Evolutionary conservation across 225 moss, liverwort and hornwort species (phyloP).

Genomic region (Neckera pumila): DNA sequence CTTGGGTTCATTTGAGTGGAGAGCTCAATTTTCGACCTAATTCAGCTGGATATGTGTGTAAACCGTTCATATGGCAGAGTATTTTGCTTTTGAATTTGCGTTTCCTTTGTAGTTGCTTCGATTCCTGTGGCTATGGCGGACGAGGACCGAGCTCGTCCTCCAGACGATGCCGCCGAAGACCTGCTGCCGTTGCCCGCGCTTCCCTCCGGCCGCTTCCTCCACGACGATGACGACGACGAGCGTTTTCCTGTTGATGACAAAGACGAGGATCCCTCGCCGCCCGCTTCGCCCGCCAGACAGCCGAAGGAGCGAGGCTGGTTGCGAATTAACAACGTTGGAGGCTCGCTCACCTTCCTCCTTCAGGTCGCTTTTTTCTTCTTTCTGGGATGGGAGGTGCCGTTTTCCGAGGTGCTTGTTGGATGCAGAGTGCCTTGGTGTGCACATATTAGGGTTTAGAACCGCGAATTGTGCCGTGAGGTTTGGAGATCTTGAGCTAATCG

Average conservation of each 20-base stretch:
- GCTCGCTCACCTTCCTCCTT: slow-evolving; percentile 70
- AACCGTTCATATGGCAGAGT: background rate
- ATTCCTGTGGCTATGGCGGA: slow-evolving; percentile 17
- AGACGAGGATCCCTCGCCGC: background rate
- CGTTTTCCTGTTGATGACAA: background rate
- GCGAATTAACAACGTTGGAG: slow-evolving; percentile 58
- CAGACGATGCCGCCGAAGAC: background rate
- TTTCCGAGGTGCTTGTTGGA: background rate
- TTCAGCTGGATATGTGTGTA: background rate
- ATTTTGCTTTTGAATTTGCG: background rate
- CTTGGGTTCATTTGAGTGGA: background rate
- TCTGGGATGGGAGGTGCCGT: background rate
- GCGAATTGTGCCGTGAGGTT: background rate
- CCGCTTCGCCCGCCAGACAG: background rate
- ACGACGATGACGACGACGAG: background rate
- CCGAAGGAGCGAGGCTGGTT: slow-evolving; percentile 17
- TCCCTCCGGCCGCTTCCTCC: slow-evolving; percentile 7
- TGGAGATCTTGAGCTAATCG: background rate
- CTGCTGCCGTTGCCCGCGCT: background rate
- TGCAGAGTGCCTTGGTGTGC: background rate
- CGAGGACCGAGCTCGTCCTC: slow-evolving; percentile 2
- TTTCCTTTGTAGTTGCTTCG: background rate
- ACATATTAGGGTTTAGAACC: background rate
- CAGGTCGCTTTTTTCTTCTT: background rate
- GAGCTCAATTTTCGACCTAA: background rate